Evolutionary conservation across 306 rosid genomes (phyloP), one percentile per base, ranked within the genome.

Genomic region (Elaeagnus macrophylla): DNA sequence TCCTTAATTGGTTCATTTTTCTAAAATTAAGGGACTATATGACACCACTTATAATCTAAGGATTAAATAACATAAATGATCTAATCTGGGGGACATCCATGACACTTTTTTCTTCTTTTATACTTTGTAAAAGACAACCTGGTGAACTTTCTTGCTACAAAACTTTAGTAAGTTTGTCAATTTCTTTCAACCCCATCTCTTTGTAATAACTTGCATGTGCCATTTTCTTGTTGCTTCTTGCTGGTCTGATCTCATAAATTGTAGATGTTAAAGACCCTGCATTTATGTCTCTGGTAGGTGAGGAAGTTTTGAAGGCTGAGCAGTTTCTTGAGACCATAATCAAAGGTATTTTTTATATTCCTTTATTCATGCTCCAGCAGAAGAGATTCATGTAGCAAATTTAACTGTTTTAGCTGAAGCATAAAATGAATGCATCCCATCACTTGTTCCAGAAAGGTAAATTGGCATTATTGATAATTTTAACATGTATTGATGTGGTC

Each of bases 271-370:
- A 59, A 54, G 59, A 43, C 59, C 48, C 14, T 40, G 61, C 35
- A 20, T 47, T 7, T 37, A 46, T 40, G 65, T 59, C 63, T 68
- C 36, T 62, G 73, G 77, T 81, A 90, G 95, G 97, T 40, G 68
- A 66, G 12, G 81, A 83, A 70, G 74, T 81, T 48, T 64, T 86
- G 84, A 83, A 76, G 83, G 83, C 80, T 15, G 95, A 90, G 72
- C 74, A 83, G 72, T 72, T 90, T 77, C 89, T 90, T 41, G 95
- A 90, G 76, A 74, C 74, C 69, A 73, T 85, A 73, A 85, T 85
- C 72, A 79, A 81, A 89, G 94, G 97, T 89, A 54, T 48, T 73
- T 65, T 16, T 47, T 13, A 61, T 61, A 53, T 72, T 17, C 56
- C 50, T 35, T 48, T 13, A 20, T 19, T 55, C 64, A 45, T 25